Conservation (phyloP, 768 basidiomycete species). For the Suillus luteus region DNA sequence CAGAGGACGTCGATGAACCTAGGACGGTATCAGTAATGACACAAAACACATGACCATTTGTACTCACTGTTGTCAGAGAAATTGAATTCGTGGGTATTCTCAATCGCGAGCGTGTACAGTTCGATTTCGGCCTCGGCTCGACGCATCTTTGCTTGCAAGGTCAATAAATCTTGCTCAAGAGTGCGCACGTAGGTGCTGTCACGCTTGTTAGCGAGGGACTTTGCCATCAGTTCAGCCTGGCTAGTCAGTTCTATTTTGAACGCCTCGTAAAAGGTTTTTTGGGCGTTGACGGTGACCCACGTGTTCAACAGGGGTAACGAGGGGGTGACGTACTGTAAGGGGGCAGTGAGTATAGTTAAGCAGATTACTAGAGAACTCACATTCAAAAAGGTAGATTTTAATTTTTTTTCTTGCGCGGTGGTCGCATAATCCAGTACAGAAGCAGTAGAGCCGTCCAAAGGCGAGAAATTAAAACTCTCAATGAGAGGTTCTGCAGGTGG, state of each 20-base stretch:
- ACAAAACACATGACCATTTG: not conserved
- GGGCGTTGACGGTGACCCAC: not conserved
- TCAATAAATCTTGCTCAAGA: not conserved
- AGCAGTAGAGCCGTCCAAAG: not conserved
- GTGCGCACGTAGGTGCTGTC: not conserved
- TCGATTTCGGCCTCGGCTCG: not conserved
- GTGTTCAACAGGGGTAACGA: not conserved
- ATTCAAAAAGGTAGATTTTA: not conserved
- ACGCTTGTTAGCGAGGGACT: not conserved
- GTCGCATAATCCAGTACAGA: not conserved
- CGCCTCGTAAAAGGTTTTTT: not conserved
- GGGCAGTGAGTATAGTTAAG: not conserved
- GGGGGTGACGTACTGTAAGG: not conserved
- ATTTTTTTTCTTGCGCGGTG: not conserved
- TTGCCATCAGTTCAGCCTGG: not conserved
- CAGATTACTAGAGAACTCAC: not conserved
- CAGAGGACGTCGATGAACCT: not conserved
- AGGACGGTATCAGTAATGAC: not conserved
- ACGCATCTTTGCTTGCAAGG: slow-evolving; percentile 3
- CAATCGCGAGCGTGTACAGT: not conserved
- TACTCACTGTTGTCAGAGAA: slow-evolving; percentile 1
- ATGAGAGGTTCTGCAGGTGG: not conserved
- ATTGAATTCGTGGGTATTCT: not conserved
- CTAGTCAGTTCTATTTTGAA: not conserved
- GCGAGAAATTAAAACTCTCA: too few species aligned